Base-by-base conservation (phyloP, 2,329 filamentous ascomycete genomes). In the Aspergillus uvarum region DNA sequence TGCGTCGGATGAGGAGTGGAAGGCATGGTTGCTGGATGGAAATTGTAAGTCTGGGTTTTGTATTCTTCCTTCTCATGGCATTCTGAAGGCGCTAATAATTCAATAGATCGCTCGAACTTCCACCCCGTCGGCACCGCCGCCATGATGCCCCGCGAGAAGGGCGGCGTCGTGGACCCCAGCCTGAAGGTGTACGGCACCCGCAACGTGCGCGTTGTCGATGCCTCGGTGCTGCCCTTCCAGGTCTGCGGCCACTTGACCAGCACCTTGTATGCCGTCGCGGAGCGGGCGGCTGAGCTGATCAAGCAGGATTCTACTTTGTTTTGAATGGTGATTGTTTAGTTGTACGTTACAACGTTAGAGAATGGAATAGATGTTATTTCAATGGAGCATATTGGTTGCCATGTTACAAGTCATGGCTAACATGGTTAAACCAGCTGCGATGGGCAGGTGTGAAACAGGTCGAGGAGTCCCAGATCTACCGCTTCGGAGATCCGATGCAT, bases 191-290 rank as follows among this genome's bases (percentile, higher is more conserved):
- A 59, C 19, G 59, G 56, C 4, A 61, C 59, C 10, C 51, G 42
- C 47, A 61, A 63, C 48, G 65, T 76, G 4, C 65, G 72, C 3
- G 72, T 76, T 0, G 61, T 73, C 4, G 74, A 76, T 60, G 73
- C 74, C 26, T 75, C 72, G 54, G 63, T 73, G 29, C 54, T 71
- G 22, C 72, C 72, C 1, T 68, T 71, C 48, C 68, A 73, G 52
- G 47, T 73, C 12, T 70, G 66, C 59, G 72, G 70, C 2, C 71
- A 75, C 54, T 58, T 73, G 55, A 63, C 63, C 24, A 70, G 67
- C 51, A 73, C 70, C 2, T 58, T 75, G 21, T 75, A 75, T 58
- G 71, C 69, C 0, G 63, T 74, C 22, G 70, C 72, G 1, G 73
- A 76, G 49, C 66, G 59, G 53, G 70, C 68, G 10, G 65, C 71